These are phyloP conservation scores for Detonula confervacea DNA, from an alignment of 352 stramenopile genomes.

Conservation along the genomic window DNA sequence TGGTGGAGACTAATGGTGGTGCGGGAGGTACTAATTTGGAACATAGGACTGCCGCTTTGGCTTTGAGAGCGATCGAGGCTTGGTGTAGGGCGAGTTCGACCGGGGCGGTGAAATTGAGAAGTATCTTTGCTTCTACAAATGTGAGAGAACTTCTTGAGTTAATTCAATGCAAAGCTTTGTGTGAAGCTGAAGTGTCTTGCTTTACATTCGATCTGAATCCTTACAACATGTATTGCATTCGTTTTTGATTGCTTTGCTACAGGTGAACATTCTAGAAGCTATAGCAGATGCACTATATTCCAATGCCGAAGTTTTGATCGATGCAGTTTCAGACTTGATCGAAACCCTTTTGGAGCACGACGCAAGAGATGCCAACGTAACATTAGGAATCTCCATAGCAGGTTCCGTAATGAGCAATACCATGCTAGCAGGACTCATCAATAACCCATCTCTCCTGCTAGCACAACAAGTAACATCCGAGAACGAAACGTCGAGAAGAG, in stretches of 20 bases:
- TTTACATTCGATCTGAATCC: no score
- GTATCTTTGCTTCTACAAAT: conserved; percentile 47
- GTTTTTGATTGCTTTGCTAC: conserved; percentile 3
- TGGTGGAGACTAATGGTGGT: conserved; percentile 11
- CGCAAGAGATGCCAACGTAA: conserved; percentile 33
- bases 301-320: conserved; percentile 67
- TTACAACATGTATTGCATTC: no score
- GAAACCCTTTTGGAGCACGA: conserved; percentile 57
- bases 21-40: conserved; percentile 39
- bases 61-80: conserved; percentile 61
- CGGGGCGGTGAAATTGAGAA: conserved; percentile 42
- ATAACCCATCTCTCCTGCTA: conserved; percentile 27
- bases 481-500: conserved; percentile 49
- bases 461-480: conserved; percentile 40
- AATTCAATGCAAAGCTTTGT: no score
- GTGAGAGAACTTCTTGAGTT: conserved; percentile 30
- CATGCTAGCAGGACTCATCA: conserved; percentile 1
- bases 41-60: conserved; percentile 55
- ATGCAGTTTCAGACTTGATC: conserved; percentile 74
- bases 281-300: conserved; percentile 78
- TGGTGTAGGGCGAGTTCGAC: conserved; percentile 65
- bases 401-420: conserved; percentile 28
- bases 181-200: background rate
- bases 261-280: conserved; percentile 75
- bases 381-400: conserved; percentile 40